Evolutionary conservation across 2,329 filamentous ascomycete genomes (phyloP).

Genomic region (Hypoxylon sp.): DNA sequence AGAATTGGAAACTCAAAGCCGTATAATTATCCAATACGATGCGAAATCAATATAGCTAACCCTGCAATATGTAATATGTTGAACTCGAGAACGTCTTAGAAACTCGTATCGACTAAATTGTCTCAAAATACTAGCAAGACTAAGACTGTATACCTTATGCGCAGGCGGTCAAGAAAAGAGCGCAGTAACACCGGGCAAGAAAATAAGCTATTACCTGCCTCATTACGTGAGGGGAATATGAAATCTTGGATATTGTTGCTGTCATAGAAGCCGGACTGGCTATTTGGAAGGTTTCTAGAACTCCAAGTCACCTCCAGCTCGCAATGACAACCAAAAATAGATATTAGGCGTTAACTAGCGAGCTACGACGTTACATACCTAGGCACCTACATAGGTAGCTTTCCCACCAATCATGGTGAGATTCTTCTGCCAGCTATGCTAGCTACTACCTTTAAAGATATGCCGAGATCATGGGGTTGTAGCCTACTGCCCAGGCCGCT

Average conservation of each 20-base stretch:
- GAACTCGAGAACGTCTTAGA: background rate
- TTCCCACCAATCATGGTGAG: constrained; percentile 15
- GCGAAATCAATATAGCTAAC: constrained; percentile 8
- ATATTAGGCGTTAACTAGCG: constrained; percentile 22
- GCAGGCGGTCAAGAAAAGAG: background rate
- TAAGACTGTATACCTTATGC: constrained; percentile 2
- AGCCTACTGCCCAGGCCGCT: constrained; percentile 19
- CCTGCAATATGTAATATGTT: constrained; percentile 3
- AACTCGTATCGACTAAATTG: constrained; percentile 30
- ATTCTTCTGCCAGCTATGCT: constrained; percentile 16
- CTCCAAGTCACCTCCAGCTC: background rate
- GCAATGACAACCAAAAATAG: constrained; percentile 30
- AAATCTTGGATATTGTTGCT: constrained; percentile 10
- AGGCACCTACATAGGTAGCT: no score
- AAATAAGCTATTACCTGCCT: background rate
- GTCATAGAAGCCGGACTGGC: constrained; percentile 2
- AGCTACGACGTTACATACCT: constrained; percentile 40
- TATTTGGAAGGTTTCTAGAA: constrained; percentile 32
- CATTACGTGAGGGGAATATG: constrained; percentile 5
- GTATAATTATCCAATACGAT: constrained; percentile 19
- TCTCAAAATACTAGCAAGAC: background rate
- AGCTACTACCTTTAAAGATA: constrained; percentile 12
- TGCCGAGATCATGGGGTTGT: constrained; percentile 33
- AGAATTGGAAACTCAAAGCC: constrained; percentile 9
- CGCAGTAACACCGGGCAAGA: background rate